Base-by-base conservation (phyloP, 1,139 yeast species). In the Suhomyces kunorum region DNA sequence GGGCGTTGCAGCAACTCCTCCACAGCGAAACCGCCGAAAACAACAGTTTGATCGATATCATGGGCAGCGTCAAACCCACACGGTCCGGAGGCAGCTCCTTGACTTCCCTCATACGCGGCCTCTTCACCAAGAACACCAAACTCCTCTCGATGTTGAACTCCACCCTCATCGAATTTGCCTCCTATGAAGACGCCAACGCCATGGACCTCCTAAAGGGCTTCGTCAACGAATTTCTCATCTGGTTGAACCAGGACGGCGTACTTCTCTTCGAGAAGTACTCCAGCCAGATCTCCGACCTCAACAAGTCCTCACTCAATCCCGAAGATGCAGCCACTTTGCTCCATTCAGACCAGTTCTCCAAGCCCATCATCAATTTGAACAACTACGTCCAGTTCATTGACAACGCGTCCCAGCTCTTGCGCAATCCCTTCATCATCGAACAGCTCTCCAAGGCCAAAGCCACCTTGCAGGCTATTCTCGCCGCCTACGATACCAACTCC, bases 361-460 rank as follows among this genome's bases (percentile, higher is more conserved):
- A 56, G 28, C 76, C 77, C 5, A 50, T 71, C 8, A 46, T 58
- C 29, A 68, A 69, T 44, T 63, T 66, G 39, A 29, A 41, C 3
- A 56, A 60, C 44, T 71, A 70, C 48, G 41, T 63, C n/a, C 45
- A 47, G 2, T 68, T 71, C 48, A 57, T 68, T 20, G 54, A 54
- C 12, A 39, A 49, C 3, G 53, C 68, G 9, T 32, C 51, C 8
- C 30, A 39, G 2, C 32, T 54, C n/a, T 45, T 56, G 14, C 57
- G 76, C 37, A 71, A 71, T 43, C 77, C 77, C 9, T 71, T 69
- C 43, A 58, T 71, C 12, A 47, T 67, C 26, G 73, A 66, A 15
- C 69, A 62, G 46, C 55, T 72, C 26, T 31, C 41, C 16, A 43
- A 36, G 3, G 53, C 58, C 23, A 50, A 45, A 28, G 19, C 26